Percentiles rank a stretch among this genome's conserved stretches.
These are phyloP conservation scores for Ceratocystiopsis minuta DNA, from an alignment of 2,329 filamentous ascomycete genomes.

Conservation along the genomic window DNA sequence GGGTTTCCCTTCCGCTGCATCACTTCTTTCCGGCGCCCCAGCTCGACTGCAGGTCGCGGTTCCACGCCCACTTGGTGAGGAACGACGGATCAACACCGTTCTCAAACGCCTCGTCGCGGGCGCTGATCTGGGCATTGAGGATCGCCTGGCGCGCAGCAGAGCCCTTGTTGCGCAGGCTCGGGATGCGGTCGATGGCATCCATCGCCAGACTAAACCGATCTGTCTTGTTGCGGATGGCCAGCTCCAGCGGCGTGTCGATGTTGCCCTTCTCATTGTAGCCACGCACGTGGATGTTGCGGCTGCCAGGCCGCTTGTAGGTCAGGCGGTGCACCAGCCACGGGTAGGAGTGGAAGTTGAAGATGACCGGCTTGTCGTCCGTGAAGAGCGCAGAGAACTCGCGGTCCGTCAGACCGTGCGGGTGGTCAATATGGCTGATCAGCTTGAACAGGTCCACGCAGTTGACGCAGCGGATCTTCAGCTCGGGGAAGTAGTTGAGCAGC, in stretches of 20 bases:
- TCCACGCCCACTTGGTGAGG: constrained; percentile 49
- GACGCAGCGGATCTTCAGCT: constrained; percentile 60
- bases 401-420: constrained; percentile 55
- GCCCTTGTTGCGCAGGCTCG: constrained; percentile 43
- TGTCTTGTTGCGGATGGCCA: constrained; percentile 60
- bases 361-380: constrained; percentile 51
- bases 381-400: constrained; percentile 51
- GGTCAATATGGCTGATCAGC: constrained; percentile 49
- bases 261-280: constrained; percentile 74
- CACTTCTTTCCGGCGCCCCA: no score
- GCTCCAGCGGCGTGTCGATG: constrained; percentile 62
- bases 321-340: constrained; percentile 64
- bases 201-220: constrained; percentile 65
- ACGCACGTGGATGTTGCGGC: constrained; percentile 50
- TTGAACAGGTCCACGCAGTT: constrained; percentile 72
- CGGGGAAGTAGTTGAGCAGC: constrained; percentile 50
- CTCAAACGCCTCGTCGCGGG: constrained; percentile 48
- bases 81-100: constrained; percentile 50
- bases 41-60: no score
- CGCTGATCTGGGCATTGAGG: constrained; percentile 44
- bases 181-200: constrained; percentile 53
- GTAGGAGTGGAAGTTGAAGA: constrained; percentile 77
- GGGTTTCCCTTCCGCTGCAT: no score
- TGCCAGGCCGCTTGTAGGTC: constrained; percentile 56
- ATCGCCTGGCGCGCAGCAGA: constrained; percentile 44